These are phyloP conservation scores for Collybiopsis luxurians DNA, from an alignment of 768 basidiomycete species.

Conservation along the genomic window DNA sequence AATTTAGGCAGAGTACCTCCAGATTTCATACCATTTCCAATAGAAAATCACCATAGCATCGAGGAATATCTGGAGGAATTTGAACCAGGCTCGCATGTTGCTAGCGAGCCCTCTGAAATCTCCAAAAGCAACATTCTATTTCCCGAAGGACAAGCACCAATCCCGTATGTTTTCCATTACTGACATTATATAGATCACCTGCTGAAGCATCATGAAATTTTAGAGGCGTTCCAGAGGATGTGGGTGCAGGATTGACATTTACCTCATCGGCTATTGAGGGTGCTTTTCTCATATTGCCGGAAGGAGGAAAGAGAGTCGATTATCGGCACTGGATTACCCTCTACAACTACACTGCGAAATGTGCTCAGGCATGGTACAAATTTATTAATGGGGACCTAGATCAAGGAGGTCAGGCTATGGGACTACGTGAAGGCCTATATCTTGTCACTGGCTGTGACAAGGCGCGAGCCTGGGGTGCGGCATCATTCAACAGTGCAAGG, in stretches of 20 bases:
- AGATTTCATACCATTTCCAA: slow-evolving; percentile 16
- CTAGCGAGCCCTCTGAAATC: neutral
- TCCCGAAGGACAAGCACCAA: no score
- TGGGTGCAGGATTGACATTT: neutral
- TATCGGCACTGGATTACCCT: neutral
- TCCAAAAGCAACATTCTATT: no score
- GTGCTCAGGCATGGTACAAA: neutral
- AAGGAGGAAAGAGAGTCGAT: neutral
- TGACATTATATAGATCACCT: neutral
- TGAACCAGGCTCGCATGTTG: neutral
- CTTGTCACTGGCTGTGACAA: neutral
- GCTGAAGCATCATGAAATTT: neutral
- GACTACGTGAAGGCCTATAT: neutral
- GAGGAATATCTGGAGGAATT: neutral
- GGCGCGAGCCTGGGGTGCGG: neutral
- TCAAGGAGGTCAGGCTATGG: neutral
- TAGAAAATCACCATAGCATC: neutral
- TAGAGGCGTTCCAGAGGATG: neutral
- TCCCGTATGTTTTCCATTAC: neutral
- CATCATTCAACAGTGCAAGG: neutral
- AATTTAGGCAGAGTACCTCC: slow-evolving; percentile 21
- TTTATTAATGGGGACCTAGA: neutral
- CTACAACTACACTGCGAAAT: neutral
- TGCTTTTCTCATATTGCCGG: neutral
- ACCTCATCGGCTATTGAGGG: no score